Evolutionary conservation across 495 filamentous ascomycete species (phyloP).

Genomic region (Margaritispora aquatica): DNA sequence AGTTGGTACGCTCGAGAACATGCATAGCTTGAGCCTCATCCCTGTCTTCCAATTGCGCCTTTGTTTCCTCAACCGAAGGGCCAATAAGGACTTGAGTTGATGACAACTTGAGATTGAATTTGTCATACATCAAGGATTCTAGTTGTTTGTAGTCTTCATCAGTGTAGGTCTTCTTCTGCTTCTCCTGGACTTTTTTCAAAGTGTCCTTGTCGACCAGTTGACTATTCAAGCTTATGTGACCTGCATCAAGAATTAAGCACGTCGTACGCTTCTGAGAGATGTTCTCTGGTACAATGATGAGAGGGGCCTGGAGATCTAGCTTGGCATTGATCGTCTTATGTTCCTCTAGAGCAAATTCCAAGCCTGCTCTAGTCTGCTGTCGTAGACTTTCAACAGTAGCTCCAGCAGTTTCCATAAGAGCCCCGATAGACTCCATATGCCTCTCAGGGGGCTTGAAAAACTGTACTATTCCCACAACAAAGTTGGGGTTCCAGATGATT

Average conservation of each 20-base stretch:
- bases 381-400: slow-evolving; percentile 90
- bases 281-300: slow-evolving; percentile 93
- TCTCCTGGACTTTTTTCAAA: slow-evolving; percentile 80
- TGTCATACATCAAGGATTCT: slow-evolving; percentile 91
- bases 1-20: slow-evolving; percentile 92
- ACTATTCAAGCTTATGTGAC: slow-evolving; percentile 89
- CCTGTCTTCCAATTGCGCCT: slow-evolving; percentile 67
- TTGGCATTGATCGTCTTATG: slow-evolving; percentile 98
- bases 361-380: slow-evolving; percentile 89
- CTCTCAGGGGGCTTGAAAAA: slow-evolving; percentile 95
- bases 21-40: slow-evolving; percentile 71
- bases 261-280: slow-evolving; percentile 73
- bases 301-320: slow-evolving; percentile 87
- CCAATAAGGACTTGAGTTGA: slow-evolving; percentile 94
- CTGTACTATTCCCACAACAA: slow-evolving; percentile 79
- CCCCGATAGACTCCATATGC: slow-evolving; percentile 97
- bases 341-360: slow-evolving; percentile 93
- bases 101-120: slow-evolving; percentile 83
- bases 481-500: slow-evolving; percentile 92
- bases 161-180: slow-evolving; percentile 81
- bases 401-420: slow-evolving; percentile 88
- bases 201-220: slow-evolving; percentile 88
- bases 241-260: slow-evolving; percentile 91
- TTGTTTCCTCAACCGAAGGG: slow-evolving; percentile 86
- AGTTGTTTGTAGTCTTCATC: slow-evolving; percentile 83